phyloP scores from a whole-genome alignment of 2,329 filamentous ascomycete species.

The Arthrobotrys pseudoclavata region DNA sequence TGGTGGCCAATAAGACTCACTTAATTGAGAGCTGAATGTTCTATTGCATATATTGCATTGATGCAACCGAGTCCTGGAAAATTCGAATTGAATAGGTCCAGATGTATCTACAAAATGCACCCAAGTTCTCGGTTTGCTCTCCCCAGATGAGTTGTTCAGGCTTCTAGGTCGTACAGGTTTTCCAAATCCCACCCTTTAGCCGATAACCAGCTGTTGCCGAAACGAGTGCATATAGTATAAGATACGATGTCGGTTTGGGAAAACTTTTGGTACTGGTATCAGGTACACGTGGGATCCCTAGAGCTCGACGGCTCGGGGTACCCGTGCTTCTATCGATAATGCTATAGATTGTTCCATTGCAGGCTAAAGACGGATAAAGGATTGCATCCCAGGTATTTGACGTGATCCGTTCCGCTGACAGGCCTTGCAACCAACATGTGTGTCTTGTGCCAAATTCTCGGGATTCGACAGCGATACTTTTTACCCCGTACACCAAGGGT shows the following conservation, averaged over 20 bases:
- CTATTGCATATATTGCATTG: neutral
- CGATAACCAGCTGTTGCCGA: slow-evolving; percentile 1
- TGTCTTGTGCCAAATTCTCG: slow-evolving; percentile 34
- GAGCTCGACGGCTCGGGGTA: slow-evolving; percentile 10
- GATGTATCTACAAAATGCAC: neutral
- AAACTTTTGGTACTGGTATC: slow-evolving; percentile 7
- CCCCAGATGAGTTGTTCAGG: slow-evolving; percentile 6
- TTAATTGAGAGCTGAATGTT: neutral
- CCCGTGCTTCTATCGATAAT: slow-evolving; percentile 16
- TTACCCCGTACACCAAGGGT: slow-evolving; percentile 9
- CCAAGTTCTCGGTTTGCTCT: neutral
- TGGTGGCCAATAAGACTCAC: neutral
- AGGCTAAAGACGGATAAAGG: slow-evolving; percentile 25
- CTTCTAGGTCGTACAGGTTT: slow-evolving; percentile 9
- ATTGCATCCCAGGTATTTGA: slow-evolving; percentile 4
- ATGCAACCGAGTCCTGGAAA: neutral
- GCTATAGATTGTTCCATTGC: neutral
- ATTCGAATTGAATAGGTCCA: neutral
- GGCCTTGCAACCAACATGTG: slow-evolving; percentile 19
- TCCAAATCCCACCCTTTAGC: slow-evolving; percentile 1
- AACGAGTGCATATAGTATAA: neutral
- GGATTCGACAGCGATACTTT: slow-evolving; percentile 12
- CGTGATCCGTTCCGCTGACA: slow-evolving; percentile 39
- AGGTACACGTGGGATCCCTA: neutral
- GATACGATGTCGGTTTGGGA: neutral